Base-by-base conservation (phyloP, 345 rosid genomes). In the Combretum micranthum region DNA sequence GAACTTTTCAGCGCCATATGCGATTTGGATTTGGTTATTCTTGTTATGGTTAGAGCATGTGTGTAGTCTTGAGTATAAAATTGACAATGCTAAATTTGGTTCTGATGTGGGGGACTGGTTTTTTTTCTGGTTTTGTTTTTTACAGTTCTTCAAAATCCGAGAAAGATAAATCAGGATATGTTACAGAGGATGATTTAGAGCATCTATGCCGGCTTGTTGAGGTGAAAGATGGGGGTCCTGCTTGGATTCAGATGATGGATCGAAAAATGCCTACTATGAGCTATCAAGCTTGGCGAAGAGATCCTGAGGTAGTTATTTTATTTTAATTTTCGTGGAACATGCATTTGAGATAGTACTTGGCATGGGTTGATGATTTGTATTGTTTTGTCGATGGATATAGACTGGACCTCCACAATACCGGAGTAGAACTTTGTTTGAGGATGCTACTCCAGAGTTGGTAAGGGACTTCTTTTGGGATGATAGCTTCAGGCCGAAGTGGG, bases 381-480 rank as follows among this genome's bases (percentile, higher is more conserved):
- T 32, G 9, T 32, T 9, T 32, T 32, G 6, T 32, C 9, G 39
- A 32, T 32, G 39, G 39, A 32, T 58, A 13, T 57, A 87, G 94
- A 77, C 53, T 49, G 98, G 98, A 15, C 98, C 96, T 58, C 88
- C 98, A 0, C 94, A 92, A 68, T 93, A 88, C 67, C 91, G 97
- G 21, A 85, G 88, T 69, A 75, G 94, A 52, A 86, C 96, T 25
- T 80, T 93, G 49, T 93, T 80, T 66, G 99, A 93, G 71, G 91
- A 93, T 64, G 94, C 86, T 13, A 78, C 80, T 21, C 96, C 99
- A 52, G 97, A 93, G 78, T 57, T 77, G 77, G 81, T 85, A 53
- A 86, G 99, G 67, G 99, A 93, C 67, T 93, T 93, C 80, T 93
- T 93, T 60, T 93, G 97, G 99, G 99, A 93, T 68, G 99, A 93